Evolutionary conservation across 208 protist species (phyloP).

Genomic region (Leishmania tarentolae): DNA sequence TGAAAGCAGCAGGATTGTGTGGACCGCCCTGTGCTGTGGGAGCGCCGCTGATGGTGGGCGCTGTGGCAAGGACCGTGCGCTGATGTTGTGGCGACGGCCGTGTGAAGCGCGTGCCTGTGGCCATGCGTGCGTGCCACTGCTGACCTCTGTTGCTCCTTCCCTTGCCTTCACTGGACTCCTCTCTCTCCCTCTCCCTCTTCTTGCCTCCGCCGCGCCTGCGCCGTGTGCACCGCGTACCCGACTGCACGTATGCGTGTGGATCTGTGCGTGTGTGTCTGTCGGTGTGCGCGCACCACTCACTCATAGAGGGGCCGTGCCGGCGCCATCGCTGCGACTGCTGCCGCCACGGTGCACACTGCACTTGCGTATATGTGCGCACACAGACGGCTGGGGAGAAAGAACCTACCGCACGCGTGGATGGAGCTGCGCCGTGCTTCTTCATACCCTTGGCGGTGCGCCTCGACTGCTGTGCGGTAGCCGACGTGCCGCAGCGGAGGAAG

Average conservation of each 20-base stretch:
- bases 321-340: not conserved
- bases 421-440: not conserved
- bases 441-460: too few relatives aligned
- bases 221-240: not conserved
- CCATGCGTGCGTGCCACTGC: not conserved
- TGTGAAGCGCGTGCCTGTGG: not conserved
- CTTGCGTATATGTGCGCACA: slow-evolving; percentile 4
- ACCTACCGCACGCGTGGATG: not conserved
- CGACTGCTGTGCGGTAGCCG: not conserved
- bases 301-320: not conserved
- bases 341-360: not conserved
- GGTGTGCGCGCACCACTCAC: not conserved
- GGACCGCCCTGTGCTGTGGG: not conserved
- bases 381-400: not conserved
- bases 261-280: not conserved
- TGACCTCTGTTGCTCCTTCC: not conserved
- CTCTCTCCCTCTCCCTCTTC: not conserved
- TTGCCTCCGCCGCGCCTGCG: not conserved
- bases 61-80: not conserved
- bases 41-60: not conserved
- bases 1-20: not conserved
- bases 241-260: not conserved
- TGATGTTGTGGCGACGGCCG: not conserved
- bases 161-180: not conserved
- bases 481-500: not conserved